Evolutionary conservation across 768 basidiomycete genomes (phyloP), one percentile per base, ranked within the genome.

Genomic region (Amanita pallidorosea): DNA sequence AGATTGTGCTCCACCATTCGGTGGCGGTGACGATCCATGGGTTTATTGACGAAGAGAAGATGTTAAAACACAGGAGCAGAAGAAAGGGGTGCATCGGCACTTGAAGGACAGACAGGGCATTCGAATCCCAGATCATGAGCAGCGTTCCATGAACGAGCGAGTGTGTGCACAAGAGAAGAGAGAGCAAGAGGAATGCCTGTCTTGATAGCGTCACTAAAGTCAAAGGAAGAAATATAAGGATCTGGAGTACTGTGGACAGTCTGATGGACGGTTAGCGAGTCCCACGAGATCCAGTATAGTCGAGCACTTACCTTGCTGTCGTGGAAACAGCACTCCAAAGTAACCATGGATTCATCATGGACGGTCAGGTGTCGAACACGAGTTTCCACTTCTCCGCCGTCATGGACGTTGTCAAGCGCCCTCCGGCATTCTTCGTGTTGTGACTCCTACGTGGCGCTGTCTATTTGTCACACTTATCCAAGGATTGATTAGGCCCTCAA

Each of bases 21-120:
- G 81, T 75, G 13, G 80, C 75, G 11, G 68, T 73, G 8, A 75
- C 56, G 5, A 90, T 62, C 63, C 70, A 74, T 7, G 83, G 79
- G 53, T 77, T 72, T 20, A 77, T 75, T 22, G 79, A 68, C 18
- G 81, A 73, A 2, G 87, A 79, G 65, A 89, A 90, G 34, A 81
- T 74, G 62, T 92, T 92, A 76, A 92, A 92, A 63, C 80, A 87
- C 52, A 91, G 78, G 45, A 92, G 81, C 38, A 92, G 80, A 31
- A 92, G 75, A 66, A 91, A 88, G 0, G 88, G 82, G 63, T 91
- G 88, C 72, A 89, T 81, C 7, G 89, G 89, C 29, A 91, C 77
- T 67, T 92, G 89, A 51, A 90, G 71, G 53, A 92, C 73, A 12
- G 86, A 81, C 46, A 91, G 72, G 12, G 79, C 75, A 42, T 79